A percentile compares a stretch with the other conserved stretches of the same genome.
Conservation (phyloP, 129 eudicot species). For the Kitagawia praeruptora region DNA sequence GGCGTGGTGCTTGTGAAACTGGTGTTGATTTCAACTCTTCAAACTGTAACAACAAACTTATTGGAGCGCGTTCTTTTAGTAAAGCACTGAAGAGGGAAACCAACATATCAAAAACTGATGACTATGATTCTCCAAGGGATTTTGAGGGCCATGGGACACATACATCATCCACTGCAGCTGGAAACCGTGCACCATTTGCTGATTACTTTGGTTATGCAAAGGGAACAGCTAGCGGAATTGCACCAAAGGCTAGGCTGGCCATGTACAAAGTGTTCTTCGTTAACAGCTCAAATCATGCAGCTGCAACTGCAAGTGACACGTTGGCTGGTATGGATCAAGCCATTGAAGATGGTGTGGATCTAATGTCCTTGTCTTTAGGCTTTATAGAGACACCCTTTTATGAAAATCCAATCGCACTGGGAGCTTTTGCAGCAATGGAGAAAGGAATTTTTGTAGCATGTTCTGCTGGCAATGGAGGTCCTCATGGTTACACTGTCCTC, state of each 20-base stretch:
- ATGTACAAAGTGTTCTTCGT: constrained; percentile 46
- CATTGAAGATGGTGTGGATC: constrained; percentile 47
- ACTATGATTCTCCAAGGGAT: constrained; percentile 48
- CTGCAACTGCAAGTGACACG: constrained; percentile 42
- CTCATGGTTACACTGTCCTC: constrained; percentile 29
- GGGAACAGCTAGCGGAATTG: constrained; percentile 42
- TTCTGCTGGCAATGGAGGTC: constrained; percentile 47
- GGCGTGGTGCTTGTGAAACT: constrained; percentile 42
- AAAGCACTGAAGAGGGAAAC: constrained; percentile 29
- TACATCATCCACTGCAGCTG: constrained; percentile 45
- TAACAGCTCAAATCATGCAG: constrained; percentile 27
- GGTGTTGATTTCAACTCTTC: constrained; percentile 23
- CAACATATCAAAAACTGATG: constrained; percentile 25
- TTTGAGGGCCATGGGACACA: constrained; percentile 46
- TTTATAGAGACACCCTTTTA: constrained; percentile 23
- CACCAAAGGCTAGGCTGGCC: constrained; percentile 47
- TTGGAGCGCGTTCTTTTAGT: constrained; percentile 45
- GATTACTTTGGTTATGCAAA: constrained; percentile 43
- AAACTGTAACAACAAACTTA: constrained; percentile 33
- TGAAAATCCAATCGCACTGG: constrained; percentile 38
- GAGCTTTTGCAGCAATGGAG: constrained; percentile 47
- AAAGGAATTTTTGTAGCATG: constrained; percentile 47
- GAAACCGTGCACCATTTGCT: constrained; percentile 24
- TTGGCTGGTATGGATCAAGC: constrained; percentile 55
- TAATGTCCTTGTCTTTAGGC: constrained; percentile 45